phyloP scores from a whole-genome alignment of 768 basidiomycete species.

The Peribolospora kevripleyi region DNA sequence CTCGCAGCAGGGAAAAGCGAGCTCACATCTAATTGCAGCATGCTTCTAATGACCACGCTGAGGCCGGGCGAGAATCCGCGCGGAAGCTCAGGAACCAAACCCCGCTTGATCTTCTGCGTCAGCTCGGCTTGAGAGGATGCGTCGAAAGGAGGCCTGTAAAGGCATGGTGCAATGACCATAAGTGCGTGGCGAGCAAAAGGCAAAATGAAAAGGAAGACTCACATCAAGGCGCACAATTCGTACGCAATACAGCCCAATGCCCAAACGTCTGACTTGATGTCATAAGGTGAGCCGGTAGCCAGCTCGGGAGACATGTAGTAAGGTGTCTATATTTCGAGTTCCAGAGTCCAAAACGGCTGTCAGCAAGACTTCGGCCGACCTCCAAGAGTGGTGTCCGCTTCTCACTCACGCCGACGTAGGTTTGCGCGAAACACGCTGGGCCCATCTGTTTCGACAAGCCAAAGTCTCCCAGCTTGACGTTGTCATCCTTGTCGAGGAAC shows the following conservation, averaged over 20 bases:
- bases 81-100: slow-evolving; percentile 74
- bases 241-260: slow-evolving; percentile 89
- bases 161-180: background rate
- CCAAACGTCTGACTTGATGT: slow-evolving; percentile 97
- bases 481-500: slow-evolving; percentile 59
- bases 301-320: slow-evolving; percentile 99
- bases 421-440: slow-evolving; percentile 71
- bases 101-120: slow-evolving; percentile 52
- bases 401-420: slow-evolving; percentile 72
- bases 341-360: slow-evolving; percentile 1
- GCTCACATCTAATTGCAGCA: slow-evolving; percentile 61
- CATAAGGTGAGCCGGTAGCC: slow-evolving; percentile 90
- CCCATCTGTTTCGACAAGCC: slow-evolving; percentile 80
- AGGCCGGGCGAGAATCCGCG: slow-evolving; percentile 53
- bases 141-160: slow-evolving; percentile 47
- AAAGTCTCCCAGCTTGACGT: slow-evolving; percentile 92
- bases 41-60: slow-evolving; percentile 51
- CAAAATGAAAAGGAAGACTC: slow-evolving; percentile 8
- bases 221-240: slow-evolving; percentile 76
- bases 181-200: background rate
- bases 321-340: slow-evolving; percentile 47
- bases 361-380: background rate
- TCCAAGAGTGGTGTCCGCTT: background rate
- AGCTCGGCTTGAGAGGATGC: slow-evolving; percentile 73
- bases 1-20: background rate